phyloP scores from a whole-genome alignment of 2,329 filamentous ascomycete species.

The Diaporthe amygdali region DNA sequence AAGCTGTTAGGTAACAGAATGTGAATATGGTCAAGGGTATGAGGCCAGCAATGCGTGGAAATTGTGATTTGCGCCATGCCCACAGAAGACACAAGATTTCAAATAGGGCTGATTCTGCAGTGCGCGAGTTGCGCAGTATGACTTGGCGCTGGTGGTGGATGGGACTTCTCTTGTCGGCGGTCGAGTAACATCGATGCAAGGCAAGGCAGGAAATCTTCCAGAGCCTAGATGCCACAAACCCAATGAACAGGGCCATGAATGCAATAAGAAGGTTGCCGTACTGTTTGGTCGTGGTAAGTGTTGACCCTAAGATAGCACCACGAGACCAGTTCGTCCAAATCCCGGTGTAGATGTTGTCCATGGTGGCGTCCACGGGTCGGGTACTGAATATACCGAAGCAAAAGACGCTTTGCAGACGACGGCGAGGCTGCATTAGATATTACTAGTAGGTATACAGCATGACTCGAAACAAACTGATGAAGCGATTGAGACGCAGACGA shows the following conservation, averaged over 20 bases:
- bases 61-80: neutral
- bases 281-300: constrained; percentile 34
- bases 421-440: no score
- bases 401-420: no score
- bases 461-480: neutral
- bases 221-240: constrained; percentile 28
- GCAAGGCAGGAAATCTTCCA: constrained; percentile 32
- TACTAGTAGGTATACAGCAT: neutral
- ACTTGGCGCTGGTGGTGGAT: constrained; percentile 35
- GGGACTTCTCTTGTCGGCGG: constrained; percentile 25
- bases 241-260: constrained; percentile 39
- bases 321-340: constrained; percentile 39
- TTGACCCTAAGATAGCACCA: constrained; percentile 36
- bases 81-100: neutral
- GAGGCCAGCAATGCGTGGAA: neutral
- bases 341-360: neutral
- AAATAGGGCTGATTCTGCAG: neutral
- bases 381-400: neutral
- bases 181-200: constrained; percentile 29
- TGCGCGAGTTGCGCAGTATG: neutral
- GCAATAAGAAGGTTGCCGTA: constrained; percentile 39
- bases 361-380: neutral
- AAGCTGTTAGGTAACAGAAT: neutral
- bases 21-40: neutral
- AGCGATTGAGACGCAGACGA: no score